A percentile compares a stretch with the other conserved stretches of the same genome.
These are phyloP conservation scores for Trichosporon asahii DNA, from an alignment of 1,284 basidiomycete genomes.

Conservation along the genomic window DNA sequence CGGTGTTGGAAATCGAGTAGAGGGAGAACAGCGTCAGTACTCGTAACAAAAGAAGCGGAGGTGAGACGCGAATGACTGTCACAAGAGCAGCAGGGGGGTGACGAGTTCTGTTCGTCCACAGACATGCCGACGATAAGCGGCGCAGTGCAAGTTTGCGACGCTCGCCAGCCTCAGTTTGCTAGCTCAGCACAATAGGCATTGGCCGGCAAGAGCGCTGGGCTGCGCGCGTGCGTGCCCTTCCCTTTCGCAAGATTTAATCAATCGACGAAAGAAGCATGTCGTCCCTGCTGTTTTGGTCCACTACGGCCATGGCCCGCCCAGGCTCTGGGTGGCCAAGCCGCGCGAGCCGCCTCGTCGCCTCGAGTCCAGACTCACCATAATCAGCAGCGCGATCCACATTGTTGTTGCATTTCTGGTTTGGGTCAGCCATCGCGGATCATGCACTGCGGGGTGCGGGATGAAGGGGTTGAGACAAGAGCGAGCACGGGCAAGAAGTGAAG, in stretches of 20 bases:
- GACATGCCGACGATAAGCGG: neutral
- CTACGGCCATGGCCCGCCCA: neutral
- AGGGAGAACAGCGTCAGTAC: neutral
- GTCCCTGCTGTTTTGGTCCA: neutral
- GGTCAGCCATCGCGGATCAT: neutral
- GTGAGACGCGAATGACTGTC: neutral
- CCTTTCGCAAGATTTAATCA: neutral
- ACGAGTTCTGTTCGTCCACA: neutral
- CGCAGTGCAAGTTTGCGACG: neutral
- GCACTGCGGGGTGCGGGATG: neutral
- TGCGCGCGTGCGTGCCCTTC: neutral
- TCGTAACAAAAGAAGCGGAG: neutral
- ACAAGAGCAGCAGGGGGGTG: neutral
- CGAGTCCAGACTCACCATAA: conserved; percentile 40
- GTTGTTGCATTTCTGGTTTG: conserved; percentile 38
- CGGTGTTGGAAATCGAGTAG: neutral
- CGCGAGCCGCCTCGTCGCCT: neutral
- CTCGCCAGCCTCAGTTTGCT: neutral
- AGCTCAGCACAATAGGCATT: neutral
- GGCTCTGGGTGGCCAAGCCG: neutral
- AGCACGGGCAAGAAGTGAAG: neutral
- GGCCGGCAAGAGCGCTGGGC: neutral
- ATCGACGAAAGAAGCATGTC: neutral
- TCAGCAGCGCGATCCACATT: conserved; percentile 44
- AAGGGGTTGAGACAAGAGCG: neutral